Evolutionary conservation across 2,329 filamentous ascomycete genomes (phyloP).

Genomic region (Cytospora piceicola): DNA sequence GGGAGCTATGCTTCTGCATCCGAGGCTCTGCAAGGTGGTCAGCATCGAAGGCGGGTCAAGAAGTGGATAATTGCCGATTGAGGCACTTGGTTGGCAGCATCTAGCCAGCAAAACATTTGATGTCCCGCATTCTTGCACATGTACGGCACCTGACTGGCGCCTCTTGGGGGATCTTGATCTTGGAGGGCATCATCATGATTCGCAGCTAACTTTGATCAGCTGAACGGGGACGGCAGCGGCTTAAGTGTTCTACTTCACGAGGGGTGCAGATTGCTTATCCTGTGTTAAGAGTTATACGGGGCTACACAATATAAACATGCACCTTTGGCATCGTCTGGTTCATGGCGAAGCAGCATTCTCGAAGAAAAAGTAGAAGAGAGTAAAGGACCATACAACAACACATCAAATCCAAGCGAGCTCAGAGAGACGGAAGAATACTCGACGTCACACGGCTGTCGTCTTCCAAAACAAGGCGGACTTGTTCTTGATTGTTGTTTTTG

Average conservation of each 20-base stretch:
- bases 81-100: too few species aligned
- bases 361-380: too few species aligned
- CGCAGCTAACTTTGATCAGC: slow-evolving; percentile 17
- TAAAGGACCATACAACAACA: background rate
- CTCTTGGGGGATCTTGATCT: background rate
- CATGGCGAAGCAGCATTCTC: background rate
- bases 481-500: background rate
- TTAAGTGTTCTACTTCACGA: background rate
- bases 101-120: background rate
- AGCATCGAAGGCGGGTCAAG: too few species aligned
- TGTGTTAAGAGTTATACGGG: background rate
- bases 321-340: background rate
- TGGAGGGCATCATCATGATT: slow-evolving; percentile 1
- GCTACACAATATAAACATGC: background rate
- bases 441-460: background rate
- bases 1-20: too few species aligned
- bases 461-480: background rate
- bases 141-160: background rate
- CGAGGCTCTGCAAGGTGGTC: too few species aligned
- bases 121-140: background rate
- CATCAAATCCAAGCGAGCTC: background rate
- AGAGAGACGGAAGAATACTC: background rate
- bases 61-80: too few species aligned
- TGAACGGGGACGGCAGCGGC: slow-evolving; percentile 2
- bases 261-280: background rate